Evolutionary conservation across 148 eudicot species (phyloP).

Genomic region (Arbutus unedo): DNA sequence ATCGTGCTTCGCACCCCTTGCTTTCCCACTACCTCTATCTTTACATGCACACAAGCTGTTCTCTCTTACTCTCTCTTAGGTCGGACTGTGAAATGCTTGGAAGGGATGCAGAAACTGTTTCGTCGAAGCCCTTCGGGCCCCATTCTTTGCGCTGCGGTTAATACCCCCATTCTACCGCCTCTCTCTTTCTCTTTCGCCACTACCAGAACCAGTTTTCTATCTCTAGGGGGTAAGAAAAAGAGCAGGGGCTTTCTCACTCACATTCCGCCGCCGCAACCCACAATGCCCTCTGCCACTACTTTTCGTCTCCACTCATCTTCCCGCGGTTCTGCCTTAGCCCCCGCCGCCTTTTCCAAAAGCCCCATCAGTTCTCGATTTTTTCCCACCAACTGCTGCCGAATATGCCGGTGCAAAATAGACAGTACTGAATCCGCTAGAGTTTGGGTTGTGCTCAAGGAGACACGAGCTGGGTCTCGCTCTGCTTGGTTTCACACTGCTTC

Average conservation of each 20-base stretch:
- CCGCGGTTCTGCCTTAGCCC: constrained; percentile 2
- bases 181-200: constrained; percentile 27
- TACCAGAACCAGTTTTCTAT: constrained; percentile 11
- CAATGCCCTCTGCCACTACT: constrained; percentile 12
- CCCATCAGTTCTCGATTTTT: background rate
- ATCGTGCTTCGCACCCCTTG: background rate
- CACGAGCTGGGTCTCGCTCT: constrained; percentile 29
- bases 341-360: background rate
- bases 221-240: constrained; percentile 19
- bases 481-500: constrained; percentile 47
- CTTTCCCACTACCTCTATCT: background rate
- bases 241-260: background rate
- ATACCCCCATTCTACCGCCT: constrained; percentile 19
- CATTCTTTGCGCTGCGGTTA: constrained; percentile 10
- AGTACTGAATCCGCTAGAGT: constrained; percentile 30
- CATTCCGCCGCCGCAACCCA: background rate
- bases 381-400: constrained; percentile 20
- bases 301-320: constrained; percentile 26
- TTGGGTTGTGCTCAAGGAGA: constrained; percentile 47
- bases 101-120: constrained; percentile 69
- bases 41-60: background rate
- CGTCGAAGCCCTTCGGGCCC: constrained; percentile 43
- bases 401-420: constrained; percentile 36
- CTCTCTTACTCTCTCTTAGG: background rate
- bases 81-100: constrained; percentile 34